Evolutionary conservation across 2,329 filamentous ascomycete species (phyloP).

Genomic region (Penicillium sp.): DNA sequence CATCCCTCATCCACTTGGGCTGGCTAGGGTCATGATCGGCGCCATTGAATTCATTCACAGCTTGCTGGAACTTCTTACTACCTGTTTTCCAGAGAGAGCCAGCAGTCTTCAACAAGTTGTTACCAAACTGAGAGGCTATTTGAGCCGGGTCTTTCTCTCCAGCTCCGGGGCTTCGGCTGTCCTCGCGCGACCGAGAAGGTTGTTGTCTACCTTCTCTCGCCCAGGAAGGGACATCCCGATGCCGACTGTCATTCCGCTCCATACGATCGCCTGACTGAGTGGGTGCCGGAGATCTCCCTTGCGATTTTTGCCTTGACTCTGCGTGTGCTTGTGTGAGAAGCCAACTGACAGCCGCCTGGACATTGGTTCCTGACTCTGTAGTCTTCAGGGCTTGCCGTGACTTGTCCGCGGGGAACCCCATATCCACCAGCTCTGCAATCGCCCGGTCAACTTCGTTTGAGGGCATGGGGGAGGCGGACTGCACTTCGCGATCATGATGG

Average conservation of each 20-base stretch:
- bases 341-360: constrained; percentile 86
- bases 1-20: constrained; percentile 93
- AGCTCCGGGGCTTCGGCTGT: constrained; percentile 46
- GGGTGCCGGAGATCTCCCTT: constrained; percentile 34
- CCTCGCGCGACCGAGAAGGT: constrained; percentile 31
- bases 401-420: constrained; percentile 87
- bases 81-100: constrained; percentile 94
- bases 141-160: constrained; percentile 76
- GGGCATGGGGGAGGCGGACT: constrained; percentile 31
- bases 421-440: constrained; percentile 87
- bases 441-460: constrained; percentile 70
- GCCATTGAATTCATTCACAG: constrained; percentile 79
- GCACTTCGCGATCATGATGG: constrained; percentile 19
- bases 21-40: constrained; percentile 75
- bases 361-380: constrained; percentile 76
- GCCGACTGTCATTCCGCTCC: constrained; percentile 35
- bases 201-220: constrained; percentile 57
- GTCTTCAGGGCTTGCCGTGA: constrained; percentile 78
- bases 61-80: constrained; percentile 89
- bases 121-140: constrained; percentile 79
- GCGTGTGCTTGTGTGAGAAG: constrained; percentile 88
- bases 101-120: constrained; percentile 85
- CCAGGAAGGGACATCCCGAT: constrained; percentile 60
- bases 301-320: constrained; percentile 73
- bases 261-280: constrained; percentile 24